A percentile compares a stretch with the other conserved stretches of the same genome.
Evolutionary conservation across 805 yeast species (phyloP).

Genomic region (Cyberlindnera euphorbiae): DNA sequence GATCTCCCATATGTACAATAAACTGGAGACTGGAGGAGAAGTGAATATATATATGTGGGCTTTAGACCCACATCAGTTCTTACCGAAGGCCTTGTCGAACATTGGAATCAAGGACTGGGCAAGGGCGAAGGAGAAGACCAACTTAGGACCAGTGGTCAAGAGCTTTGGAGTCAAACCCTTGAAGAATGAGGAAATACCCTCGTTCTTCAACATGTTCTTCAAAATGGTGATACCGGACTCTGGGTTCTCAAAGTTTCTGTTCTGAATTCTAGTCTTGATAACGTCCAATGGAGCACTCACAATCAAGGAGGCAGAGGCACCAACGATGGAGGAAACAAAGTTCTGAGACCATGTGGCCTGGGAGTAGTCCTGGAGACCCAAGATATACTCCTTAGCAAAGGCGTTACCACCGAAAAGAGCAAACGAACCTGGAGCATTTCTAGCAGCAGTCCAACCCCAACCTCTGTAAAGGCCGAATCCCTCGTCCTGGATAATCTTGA

Average conservation of each 20-base stretch:
- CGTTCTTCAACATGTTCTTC: slow-evolving; percentile 88
- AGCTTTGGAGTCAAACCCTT: slow-evolving; percentile 96
- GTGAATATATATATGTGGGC: too few relatives aligned
- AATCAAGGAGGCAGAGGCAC: slow-evolving; percentile 94
- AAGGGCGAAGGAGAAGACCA: slow-evolving; percentile 95
- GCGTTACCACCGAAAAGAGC: slow-evolving; percentile 98
- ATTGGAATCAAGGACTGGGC: slow-evolving; percentile 98
- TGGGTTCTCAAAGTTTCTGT: slow-evolving; percentile 91
- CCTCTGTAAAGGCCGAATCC: slow-evolving; percentile 94
- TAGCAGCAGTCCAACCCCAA: slow-evolving; percentile 99
- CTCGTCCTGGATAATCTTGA: slow-evolving; percentile 82
- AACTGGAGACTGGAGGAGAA: too few relatives aligned
- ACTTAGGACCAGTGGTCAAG: slow-evolving; percentile 96
- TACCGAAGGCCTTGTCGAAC: slow-evolving; percentile 64
- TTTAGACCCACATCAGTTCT: too few relatives aligned
- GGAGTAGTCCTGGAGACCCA: slow-evolving; percentile 81
- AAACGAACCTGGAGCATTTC: slow-evolving; percentile 98
- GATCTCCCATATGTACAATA: too few relatives aligned
- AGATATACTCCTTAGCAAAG: slow-evolving; percentile 93
- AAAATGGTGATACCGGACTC: slow-evolving; percentile 90
- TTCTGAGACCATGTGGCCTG: slow-evolving; percentile 94
- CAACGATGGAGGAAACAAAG: slow-evolving; percentile 89
- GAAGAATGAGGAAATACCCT: slow-evolving; percentile 87
- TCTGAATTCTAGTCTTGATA: slow-evolving; percentile 97
- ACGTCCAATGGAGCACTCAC: slow-evolving; percentile 98